A percentile compares a stretch with the other conserved stretches of the same genome.
These are phyloP conservation scores for Termitomyces sp. DNA, from an alignment of 768 basidiomycete species.

Conservation along the genomic window DNA sequence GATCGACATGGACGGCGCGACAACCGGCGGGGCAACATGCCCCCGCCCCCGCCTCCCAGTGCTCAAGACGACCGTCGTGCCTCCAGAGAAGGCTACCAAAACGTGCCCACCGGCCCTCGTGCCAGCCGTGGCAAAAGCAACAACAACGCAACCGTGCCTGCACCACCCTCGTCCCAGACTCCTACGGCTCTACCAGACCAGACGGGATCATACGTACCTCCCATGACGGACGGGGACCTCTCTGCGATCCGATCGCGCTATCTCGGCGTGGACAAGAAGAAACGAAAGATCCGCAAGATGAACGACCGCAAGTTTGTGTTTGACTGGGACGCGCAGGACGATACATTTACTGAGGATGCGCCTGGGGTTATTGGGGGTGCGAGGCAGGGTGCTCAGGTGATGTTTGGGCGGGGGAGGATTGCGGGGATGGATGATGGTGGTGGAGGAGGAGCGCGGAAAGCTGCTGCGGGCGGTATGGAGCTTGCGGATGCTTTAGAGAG, in stretches of 20 bases:
- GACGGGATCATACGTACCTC: slow-evolving; percentile 41
- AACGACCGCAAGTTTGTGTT: slow-evolving; percentile 98
- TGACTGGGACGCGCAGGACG: slow-evolving; percentile 97
- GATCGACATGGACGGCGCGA: slow-evolving; percentile 36
- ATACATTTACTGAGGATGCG: slow-evolving; percentile 79
- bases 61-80: slow-evolving; percentile 24
- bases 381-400: slow-evolving; percentile 78
- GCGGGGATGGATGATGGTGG: slow-evolving; percentile 86
- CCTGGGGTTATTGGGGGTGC: slow-evolving; percentile 66
- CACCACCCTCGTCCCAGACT: slow-evolving; percentile 45
- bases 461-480: slow-evolving; percentile 33
- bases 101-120: slow-evolving; percentile 81
- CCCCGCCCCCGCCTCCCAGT: slow-evolving; percentile 31
- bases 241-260: slow-evolving; percentile 87
- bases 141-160: slow-evolving; percentile 25
- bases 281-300: slow-evolving; percentile 91
- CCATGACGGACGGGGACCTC: slow-evolving; percentile 79
- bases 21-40: slow-evolving; percentile 30
- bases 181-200: slow-evolving; percentile 25
- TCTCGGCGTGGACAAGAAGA: slow-evolving; percentile 91
- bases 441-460: slow-evolving; percentile 33
- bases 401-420: slow-evolving; percentile 81
- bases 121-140: slow-evolving; percentile 56
- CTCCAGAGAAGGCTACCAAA: slow-evolving; percentile 47
- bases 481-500: slow-evolving; percentile 82